Evolutionary conservation across 441 rosid species (phyloP).

Genomic region (Melianthus villosus): DNA sequence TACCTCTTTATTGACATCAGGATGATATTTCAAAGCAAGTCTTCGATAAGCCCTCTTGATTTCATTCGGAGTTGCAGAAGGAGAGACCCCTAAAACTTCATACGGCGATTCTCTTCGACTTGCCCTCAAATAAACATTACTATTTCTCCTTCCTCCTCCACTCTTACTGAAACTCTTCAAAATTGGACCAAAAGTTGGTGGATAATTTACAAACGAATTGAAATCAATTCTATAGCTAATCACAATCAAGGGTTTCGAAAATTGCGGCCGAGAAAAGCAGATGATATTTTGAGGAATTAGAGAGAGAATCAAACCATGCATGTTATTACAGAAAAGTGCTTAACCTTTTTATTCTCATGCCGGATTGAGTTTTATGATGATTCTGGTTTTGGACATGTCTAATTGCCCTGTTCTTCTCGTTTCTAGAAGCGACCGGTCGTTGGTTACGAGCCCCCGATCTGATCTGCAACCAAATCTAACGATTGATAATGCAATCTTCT

Average conservation of each 20-base stretch:
- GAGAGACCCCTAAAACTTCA: conserved; percentile 68
- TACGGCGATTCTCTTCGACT: conserved; percentile 61
- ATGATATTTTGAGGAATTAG: conserved; percentile 11
- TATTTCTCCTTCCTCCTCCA: conserved; percentile 14
- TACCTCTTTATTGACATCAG: conserved; percentile 93
- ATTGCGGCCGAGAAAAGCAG: conserved; percentile 16
- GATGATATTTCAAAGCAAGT: conserved; percentile 87
- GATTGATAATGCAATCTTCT: too few relatives aligned
- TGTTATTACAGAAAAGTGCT: conserved; percentile 15
- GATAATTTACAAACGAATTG: conserved; percentile 7
- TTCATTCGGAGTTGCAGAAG: conserved; percentile 57
- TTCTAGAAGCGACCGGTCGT: too few relatives aligned
- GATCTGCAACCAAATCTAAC: too few relatives aligned
- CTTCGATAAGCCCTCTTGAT: conserved; percentile 90
- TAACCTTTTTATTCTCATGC: not conserved
- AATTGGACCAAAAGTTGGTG: conserved; percentile 9
- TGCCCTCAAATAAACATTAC: conserved; percentile 25
- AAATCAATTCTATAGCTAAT: conserved; percentile 13
- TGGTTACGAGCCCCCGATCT: too few relatives aligned
- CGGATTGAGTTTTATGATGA: too few relatives aligned
- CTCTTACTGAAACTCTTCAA: conserved; percentile 12
- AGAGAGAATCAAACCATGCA: conserved; percentile 22
- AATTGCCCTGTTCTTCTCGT: too few relatives aligned
- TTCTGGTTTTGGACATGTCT: not conserved
- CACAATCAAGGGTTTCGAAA: conserved; percentile 21